Evolutionary conservation across 345 rosid genomes (phyloP).

Genomic region (Syzygium aromaticum): DNA sequence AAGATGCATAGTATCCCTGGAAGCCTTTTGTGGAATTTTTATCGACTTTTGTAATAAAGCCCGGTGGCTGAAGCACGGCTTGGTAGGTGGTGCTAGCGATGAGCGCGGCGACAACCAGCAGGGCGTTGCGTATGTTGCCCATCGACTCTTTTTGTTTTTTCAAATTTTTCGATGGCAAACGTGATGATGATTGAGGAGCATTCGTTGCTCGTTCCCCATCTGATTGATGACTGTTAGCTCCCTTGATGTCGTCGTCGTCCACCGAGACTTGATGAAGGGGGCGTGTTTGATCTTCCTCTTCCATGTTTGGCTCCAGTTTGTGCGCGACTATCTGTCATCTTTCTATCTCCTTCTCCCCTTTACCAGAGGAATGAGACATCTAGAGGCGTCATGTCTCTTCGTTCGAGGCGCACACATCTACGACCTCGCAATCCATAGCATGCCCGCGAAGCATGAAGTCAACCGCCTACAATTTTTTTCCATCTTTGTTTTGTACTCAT

Average conservation of each 20-base stretch:
- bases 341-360: background rate
- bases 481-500: background rate
- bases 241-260: background rate
- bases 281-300: background rate
- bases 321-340: background rate
- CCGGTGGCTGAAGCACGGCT: background rate
- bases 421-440: background rate
- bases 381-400: background rate
- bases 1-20: background rate
- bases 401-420: background rate
- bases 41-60: background rate
- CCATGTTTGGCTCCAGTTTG: background rate
- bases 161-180: background rate
- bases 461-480: background rate
- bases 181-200: background rate
- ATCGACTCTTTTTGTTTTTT: background rate
- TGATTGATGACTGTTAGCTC: background rate
- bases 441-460: background rate
- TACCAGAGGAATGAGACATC: background rate
- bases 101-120: background rate
- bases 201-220: background rate
- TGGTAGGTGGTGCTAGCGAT: background rate
- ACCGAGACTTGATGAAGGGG: rapidly evolving
- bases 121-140: background rate
- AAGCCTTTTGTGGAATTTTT: background rate